These are phyloP conservation scores for Monosporozyma servazzii DNA, from an alignment of 805 yeast species.

Conservation along the genomic window DNA sequence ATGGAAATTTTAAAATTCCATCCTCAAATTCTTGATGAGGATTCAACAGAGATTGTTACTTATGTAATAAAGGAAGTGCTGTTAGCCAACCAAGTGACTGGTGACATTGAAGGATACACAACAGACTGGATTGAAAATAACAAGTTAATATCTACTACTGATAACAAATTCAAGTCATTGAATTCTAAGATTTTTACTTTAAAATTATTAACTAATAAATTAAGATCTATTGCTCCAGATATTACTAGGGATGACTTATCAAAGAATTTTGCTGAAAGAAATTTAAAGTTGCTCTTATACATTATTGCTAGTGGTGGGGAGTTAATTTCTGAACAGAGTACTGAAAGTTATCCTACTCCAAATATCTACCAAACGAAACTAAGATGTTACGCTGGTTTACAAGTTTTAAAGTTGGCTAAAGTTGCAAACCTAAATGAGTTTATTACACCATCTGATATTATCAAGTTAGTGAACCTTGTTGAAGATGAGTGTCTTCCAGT, in stretches of 20 bases:
- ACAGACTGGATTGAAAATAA: conserved; percentile 40
- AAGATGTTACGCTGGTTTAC: conserved; percentile 59
- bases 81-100: conserved; percentile 38
- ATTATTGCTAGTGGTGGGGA: conserved; percentile 74
- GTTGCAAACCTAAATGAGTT: conserved; percentile 41
- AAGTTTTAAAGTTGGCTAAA: conserved; percentile 55
- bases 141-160: conserved; percentile 32
- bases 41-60: conserved; percentile 50
- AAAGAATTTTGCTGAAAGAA: conserved; percentile 46
- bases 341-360: conserved; percentile 52
- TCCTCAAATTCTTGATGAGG: conserved; percentile 41
- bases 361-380: conserved; percentile 47
- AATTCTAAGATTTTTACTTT: conserved; percentile 45
- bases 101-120: conserved; percentile 19
- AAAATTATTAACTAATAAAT: conserved; percentile 49
- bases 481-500: conserved; percentile 60
- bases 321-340: conserved; percentile 38
- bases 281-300: conserved; percentile 56
- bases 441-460: conserved; percentile 44
- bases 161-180: conserved; percentile 30
- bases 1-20: conserved; percentile 47
- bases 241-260: conserved; percentile 32
- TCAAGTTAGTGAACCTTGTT: conserved; percentile 45
- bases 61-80: conserved; percentile 54
- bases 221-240: conserved; percentile 32